Evolutionary conservation across 2,329 filamentous ascomycete species (phyloP), one percentile per base, ranked within the genome.

Genomic region (Xenosphaeropsis pyriputrescens): DNA sequence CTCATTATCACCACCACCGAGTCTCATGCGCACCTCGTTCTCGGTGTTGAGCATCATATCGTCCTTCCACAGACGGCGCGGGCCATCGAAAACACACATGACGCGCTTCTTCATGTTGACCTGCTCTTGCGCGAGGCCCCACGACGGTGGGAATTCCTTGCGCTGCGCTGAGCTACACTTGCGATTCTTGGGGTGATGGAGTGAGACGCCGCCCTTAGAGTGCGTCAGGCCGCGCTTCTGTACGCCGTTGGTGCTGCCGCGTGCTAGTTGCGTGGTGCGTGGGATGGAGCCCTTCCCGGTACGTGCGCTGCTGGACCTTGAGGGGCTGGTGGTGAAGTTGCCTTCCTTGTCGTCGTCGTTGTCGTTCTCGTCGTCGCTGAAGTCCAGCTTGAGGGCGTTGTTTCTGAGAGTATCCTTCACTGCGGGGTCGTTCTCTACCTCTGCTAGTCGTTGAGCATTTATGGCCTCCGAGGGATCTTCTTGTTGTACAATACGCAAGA

Each of bases 81-180:
- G 71, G 1, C 91, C 91, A 53, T 96, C 86, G 52, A 93, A 98
- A 15, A 93, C 84, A 45, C 85, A 85, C 51, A 96, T 69, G 39
- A 95, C 85, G 18, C 91, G 83, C 73, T 95, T 95, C 75, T 93
- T 95, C 75, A 93, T 93, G 55, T 83, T 93, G 85, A 96, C 94
- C 65, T 91, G 86, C 51, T 85, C 82, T 52, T 83, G 79, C 44
- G 88, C 75, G 51, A 88, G 91, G 37, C 91, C 89, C 91, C 91
- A 98, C 2, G 83, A 88, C 0, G 83, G 76, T 11, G 91, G 91
- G 57, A 94, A 96, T 57, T 93, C 85, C 57, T 86, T 88, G 47
- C 86, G 77, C 67, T 85, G 89, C 12, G 22, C 22, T 6, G 22
- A 26, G 22, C 22, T 26, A 11, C 4, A 26, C 69, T 93, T 93